Percentiles rank a stretch among this genome's conserved stretches.
Conservation (phyloP, 129 eudicot genomes). For the Oenanthe sinensis region DNA sequence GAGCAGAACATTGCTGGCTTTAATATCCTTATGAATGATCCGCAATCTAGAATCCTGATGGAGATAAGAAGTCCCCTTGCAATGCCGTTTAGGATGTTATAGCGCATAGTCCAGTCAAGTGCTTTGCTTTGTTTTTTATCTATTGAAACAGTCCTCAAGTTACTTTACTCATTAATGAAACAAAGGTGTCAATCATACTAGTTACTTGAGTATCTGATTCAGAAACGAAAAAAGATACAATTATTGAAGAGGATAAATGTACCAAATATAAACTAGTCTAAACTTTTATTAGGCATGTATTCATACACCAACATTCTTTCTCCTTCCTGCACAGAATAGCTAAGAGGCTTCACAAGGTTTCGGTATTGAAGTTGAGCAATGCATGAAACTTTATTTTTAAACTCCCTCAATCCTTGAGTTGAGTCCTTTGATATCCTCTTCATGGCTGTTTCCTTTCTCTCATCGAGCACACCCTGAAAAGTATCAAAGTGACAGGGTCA, state of each 20-base stretch:
- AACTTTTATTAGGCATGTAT: slow-evolving; percentile 5
- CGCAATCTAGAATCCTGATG: not conserved
- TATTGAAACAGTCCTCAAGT: too few relatives aligned
- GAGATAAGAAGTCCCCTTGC: not conserved
- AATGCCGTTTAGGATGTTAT: not conserved
- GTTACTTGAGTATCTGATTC: too few relatives aligned
- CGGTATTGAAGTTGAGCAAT: not conserved
- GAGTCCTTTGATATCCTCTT: not conserved
- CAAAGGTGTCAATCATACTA: not conserved
- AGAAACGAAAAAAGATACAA: not conserved
- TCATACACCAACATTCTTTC: not conserved
- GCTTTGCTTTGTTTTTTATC: not conserved
- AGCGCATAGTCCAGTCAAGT: not conserved
- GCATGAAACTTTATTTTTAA: not conserved
- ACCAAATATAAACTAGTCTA: not conserved
- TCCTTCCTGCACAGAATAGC: not conserved
- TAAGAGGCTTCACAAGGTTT: not conserved
- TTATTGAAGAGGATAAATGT: not conserved
- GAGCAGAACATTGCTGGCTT: not conserved
- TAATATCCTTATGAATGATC: not conserved
- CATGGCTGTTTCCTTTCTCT: not conserved
- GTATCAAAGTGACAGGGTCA: not conserved
- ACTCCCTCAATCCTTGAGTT: not conserved
- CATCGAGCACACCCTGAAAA: not conserved
- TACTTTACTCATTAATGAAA: too few relatives aligned